Percentiles rank a stretch among this genome's conserved stretches.
Evolutionary conservation across 1,139 yeast genomes (phyloP).

Genomic region (Pichia inconspicua): DNA sequence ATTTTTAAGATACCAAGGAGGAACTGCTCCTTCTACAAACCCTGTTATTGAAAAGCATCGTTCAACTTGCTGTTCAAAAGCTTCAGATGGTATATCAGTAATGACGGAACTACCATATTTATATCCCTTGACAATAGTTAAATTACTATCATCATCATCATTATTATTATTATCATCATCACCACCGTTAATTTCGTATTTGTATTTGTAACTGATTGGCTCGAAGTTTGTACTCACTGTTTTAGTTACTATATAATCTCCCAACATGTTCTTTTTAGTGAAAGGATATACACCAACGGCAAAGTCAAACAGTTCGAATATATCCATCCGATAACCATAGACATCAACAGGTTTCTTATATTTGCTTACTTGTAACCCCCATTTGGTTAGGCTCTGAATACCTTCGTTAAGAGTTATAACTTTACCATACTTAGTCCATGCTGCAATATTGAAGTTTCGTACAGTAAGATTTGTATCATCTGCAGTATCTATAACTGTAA

Average conservation of each 20-base stretch:
- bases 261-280: conserved; percentile 6
- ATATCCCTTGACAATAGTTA: conserved; percentile 6
- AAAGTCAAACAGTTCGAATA: conserved; percentile 8
- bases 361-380: conserved; percentile 3
- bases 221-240: conserved; percentile 1
- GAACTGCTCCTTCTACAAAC: conserved; percentile 41
- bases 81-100: conserved; percentile 5
- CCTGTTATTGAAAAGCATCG: conserved; percentile 38
- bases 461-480: neutral
- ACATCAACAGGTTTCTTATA: conserved; percentile 13
- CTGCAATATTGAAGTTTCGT: neutral
- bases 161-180: conserved; percentile 2
- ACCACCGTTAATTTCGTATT: conserved; percentile 1
- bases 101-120: conserved; percentile 10
- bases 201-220: neutral
- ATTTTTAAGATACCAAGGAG: conserved; percentile 51
- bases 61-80: conserved; percentile 3
- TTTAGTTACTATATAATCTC: conserved; percentile 10
- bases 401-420: conserved; percentile 4
- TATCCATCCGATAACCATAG: conserved; percentile 3
- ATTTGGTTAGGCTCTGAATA: conserved; percentile 1
- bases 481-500: neutral
- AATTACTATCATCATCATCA: conserved; percentile 1
- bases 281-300: conserved; percentile 13
- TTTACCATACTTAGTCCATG: neutral